Percentiles rank a stretch among this genome's conserved stretches.
Evolutionary conservation across 768 basidiomycete species (phyloP).

Genomic region (Termitomyces sp.): DNA sequence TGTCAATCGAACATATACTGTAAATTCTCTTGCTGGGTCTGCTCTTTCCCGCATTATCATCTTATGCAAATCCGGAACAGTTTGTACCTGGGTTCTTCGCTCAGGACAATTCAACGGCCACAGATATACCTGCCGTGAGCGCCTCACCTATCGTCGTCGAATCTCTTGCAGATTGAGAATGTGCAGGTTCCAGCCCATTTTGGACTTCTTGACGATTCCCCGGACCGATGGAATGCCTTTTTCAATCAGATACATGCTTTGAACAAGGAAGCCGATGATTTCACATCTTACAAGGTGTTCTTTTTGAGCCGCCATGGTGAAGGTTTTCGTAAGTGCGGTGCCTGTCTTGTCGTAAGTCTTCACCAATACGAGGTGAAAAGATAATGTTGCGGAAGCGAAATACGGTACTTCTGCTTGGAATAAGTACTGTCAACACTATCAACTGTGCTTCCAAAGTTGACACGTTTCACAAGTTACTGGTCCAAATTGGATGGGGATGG

Average conservation of each 20-base stretch:
- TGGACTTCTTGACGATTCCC: constrained; percentile 47
- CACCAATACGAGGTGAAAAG: constrained; percentile 23
- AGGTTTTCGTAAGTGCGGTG: constrained; percentile 54
- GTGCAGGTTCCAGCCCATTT: constrained; percentile 50
- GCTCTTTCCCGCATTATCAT: not conserved
- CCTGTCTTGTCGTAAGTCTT: not conserved
- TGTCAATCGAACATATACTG: not conserved
- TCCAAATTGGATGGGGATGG: constrained; percentile 59
- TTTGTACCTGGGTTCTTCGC: constrained; percentile 30
- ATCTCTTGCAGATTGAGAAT: not conserved
- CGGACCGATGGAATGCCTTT: constrained; percentile 46
- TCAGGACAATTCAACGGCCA: constrained; percentile 29
- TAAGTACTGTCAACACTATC: constrained; percentile 32
- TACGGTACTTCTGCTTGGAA: constrained; percentile 60
- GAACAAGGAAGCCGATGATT: constrained; percentile 32
- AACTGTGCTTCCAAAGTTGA: not conserved
- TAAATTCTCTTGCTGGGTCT: not conserved
- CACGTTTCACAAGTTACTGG: constrained; percentile 41
- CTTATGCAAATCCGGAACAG: not conserved
- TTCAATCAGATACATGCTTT: constrained; percentile 34
- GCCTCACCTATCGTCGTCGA: not conserved
- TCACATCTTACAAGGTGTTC: constrained; percentile 54
- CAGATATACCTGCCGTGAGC: constrained; percentile 24
- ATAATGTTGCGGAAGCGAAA: constrained; percentile 59
- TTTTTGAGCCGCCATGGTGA: constrained; percentile 68